Conservation (phyloP, 164 flowering plant genomes). For the Vitis rotundifolia region DNA sequence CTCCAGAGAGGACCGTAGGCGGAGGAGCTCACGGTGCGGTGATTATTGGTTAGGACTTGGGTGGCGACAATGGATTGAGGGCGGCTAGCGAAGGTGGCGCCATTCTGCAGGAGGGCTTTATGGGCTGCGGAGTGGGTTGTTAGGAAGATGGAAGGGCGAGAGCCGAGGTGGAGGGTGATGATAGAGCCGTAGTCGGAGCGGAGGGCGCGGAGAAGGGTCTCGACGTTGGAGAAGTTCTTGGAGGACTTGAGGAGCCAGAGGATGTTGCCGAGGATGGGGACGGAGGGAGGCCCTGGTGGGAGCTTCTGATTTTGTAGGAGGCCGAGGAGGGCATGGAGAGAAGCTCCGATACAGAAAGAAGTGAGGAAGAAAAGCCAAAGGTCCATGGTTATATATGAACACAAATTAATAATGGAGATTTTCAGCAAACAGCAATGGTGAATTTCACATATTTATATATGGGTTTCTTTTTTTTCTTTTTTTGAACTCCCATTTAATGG, state of each 20-base stretch:
- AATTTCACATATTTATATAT: too few relatives aligned
- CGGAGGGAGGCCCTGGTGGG: constrained; percentile 36
- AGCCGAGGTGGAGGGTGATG: constrained; percentile 27
- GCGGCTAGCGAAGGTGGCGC: constrained; percentile 45
- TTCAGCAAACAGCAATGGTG: too few relatives aligned
- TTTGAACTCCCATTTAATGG: too few relatives aligned
- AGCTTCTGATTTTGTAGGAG: not conserved
- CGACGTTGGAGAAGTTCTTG: constrained; percentile 9
- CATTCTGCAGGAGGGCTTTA: constrained; percentile 35
- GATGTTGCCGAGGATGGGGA: constrained; percentile 28
- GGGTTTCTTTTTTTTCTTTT: too few relatives aligned
- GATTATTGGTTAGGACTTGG: constrained; percentile 19
- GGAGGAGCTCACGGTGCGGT: constrained; percentile 31
- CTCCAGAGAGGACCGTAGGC: constrained; percentile 49
- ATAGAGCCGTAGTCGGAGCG: constrained; percentile 39
- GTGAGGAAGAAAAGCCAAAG: too few relatives aligned
- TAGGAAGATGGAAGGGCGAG: constrained; percentile 28
- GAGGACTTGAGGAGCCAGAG: constrained; percentile 19
- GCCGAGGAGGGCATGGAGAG: too few relatives aligned
- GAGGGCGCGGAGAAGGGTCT: constrained; percentile 22
- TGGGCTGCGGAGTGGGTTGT: constrained; percentile 29
- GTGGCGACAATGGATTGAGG: constrained; percentile 14
- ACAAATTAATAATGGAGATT: too few relatives aligned
- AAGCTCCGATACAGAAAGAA: too few relatives aligned
- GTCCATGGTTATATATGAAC: too few relatives aligned